Conservation (phyloP, 352 stramenopile genomes). For the Thalassiosira exigua region DNA sequence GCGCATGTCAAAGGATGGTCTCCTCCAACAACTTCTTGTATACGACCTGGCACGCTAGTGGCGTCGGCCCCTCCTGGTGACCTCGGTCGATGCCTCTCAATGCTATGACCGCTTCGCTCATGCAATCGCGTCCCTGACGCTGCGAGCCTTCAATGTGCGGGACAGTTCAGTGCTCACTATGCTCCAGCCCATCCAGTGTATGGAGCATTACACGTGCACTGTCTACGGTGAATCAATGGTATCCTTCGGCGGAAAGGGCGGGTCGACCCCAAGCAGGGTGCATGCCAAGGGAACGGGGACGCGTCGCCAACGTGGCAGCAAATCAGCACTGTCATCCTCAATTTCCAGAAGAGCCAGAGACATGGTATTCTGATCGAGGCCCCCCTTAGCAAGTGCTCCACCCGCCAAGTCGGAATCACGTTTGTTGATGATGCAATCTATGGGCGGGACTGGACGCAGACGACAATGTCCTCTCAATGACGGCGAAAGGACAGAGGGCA, state of each 20-base stretch:
- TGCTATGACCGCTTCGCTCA: slow-evolving; percentile 24
- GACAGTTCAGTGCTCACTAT: neutral
- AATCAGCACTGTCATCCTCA: slow-evolving; percentile 9
- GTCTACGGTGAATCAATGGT: neutral
- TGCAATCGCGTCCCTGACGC: neutral
- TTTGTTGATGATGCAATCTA: slow-evolving; percentile 15
- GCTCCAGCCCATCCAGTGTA: slow-evolving; percentile 8
- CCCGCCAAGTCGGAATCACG: slow-evolving; percentile 1
- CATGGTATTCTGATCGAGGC: neutral
- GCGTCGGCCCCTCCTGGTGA: neutral
- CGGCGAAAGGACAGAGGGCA: neutral
- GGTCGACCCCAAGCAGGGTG: slow-evolving; percentile 15
- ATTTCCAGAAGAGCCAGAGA: slow-evolving; percentile 9
- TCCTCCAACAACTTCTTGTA: slow-evolving; percentile 1
- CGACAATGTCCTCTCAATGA: neutral
- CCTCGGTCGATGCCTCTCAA: slow-evolving; percentile 18
- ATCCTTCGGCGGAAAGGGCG: slow-evolving; percentile 7
- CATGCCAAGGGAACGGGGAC: slow-evolving; percentile 17
- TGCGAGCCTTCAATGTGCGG: neutral
- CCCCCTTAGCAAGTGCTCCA: neutral
- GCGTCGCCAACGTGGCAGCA: slow-evolving; percentile 10
- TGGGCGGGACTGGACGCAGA: neutral
- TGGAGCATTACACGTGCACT: neutral
- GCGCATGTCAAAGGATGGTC: slow-evolving; percentile 8
- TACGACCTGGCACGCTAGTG: slow-evolving; percentile 5